Evolutionary conservation across 1,139 yeast species (phyloP).

Genomic region (Diutina mesorugosa): DNA sequence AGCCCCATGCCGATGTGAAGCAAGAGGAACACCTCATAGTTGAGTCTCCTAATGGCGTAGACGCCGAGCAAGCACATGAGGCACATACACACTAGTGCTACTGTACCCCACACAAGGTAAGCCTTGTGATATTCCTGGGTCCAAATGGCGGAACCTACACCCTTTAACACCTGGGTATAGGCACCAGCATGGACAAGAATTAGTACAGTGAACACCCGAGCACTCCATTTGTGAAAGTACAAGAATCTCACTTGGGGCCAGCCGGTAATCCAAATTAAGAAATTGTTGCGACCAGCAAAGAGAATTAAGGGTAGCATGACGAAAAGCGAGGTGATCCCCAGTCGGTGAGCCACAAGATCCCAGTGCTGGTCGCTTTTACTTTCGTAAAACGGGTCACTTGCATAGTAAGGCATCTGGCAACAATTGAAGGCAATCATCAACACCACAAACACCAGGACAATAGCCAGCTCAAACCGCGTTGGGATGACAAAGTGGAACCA

Average conservation of each 20-base stretch:
- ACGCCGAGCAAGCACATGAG: background rate
- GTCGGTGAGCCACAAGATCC: background rate
- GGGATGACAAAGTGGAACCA: background rate
- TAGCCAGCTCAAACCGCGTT: background rate
- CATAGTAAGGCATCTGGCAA: background rate
- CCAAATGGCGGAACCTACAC: background rate
- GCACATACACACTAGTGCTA: conserved; percentile 1
- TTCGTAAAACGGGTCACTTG: background rate
- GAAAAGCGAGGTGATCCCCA: background rate
- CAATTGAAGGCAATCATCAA: background rate
- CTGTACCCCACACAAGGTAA: conserved; percentile 7
- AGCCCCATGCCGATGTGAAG: conserved; percentile 28
- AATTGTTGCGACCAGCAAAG: conserved; percentile 2
- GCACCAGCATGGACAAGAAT: conserved; percentile 26
- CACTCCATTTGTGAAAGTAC: background rate
- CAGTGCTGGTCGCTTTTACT: background rate
- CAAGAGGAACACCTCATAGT: conserved; percentile 32
- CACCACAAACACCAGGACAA: background rate
- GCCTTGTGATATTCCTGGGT: conserved; percentile 6
- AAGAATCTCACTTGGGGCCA: background rate
- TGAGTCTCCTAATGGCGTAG: background rate
- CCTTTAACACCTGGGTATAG: conserved; percentile 11
- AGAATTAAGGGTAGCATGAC: background rate
- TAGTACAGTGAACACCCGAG: conserved; percentile 15
- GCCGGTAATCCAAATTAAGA: background rate